Conservation (phyloP, 2,329 filamentous ascomycete species). For the Ascochyta pisi region DNA sequence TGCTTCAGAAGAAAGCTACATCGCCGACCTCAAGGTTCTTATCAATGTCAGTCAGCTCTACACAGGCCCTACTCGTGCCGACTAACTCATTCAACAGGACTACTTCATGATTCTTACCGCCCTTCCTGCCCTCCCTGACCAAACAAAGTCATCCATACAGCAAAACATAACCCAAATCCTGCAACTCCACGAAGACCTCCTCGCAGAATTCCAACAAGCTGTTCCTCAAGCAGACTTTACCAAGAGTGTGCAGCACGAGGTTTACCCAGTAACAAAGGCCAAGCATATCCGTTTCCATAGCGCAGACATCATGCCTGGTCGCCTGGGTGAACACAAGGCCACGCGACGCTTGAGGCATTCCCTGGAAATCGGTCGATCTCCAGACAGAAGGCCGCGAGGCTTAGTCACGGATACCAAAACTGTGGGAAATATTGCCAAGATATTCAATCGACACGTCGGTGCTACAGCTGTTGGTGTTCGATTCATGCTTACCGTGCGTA, state of each 20-base stretch:
- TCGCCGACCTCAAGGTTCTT: conserved; percentile 84
- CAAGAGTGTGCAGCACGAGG: conserved; percentile 43
- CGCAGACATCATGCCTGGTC: conserved; percentile 54
- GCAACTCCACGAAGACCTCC: conserved; percentile 80
- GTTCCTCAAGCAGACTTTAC: conserved; percentile 69
- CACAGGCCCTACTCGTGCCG: too few species aligned
- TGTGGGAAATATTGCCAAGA: conserved; percentile 60
- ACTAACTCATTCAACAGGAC: conserved; percentile 38
- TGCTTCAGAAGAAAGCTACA: conserved; percentile 84
- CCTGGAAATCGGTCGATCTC: conserved; percentile 53
- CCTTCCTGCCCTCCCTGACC: conserved; percentile 68
- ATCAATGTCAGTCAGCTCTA: conserved; percentile 70
- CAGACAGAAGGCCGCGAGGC: conserved; percentile 45
- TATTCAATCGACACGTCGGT: conserved; percentile 61
- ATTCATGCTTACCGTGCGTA: conserved; percentile 51
- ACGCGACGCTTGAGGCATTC: conserved; percentile 52
- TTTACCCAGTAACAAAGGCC: conserved; percentile 42
- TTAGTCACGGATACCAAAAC: conserved; percentile 61
- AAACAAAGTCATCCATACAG: conserved; percentile 75
- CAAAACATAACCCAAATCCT: conserved; percentile 81
- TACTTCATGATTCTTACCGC: conserved; percentile 69
- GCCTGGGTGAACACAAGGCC: conserved; percentile 44
- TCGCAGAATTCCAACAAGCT: conserved; percentile 73
- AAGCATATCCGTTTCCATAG: conserved; percentile 58
- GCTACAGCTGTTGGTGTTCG: conserved; percentile 13